These are phyloP conservation scores for Exophiala aquamarina DNA, from an alignment of 2,329 filamentous ascomycete species.

Conservation along the genomic window DNA sequence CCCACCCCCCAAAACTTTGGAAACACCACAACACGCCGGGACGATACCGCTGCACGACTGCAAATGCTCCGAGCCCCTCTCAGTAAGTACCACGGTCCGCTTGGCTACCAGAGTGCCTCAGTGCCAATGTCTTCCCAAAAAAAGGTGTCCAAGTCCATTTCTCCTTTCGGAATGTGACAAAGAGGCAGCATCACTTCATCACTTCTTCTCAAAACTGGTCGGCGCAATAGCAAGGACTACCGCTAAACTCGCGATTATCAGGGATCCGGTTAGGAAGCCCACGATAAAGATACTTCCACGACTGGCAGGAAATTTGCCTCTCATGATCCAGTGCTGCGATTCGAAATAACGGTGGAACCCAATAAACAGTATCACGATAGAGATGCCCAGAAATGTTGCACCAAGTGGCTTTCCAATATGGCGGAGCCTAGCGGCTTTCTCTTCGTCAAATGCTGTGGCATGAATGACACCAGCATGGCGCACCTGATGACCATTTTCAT, in stretches of 20 bases:
- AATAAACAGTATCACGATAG: constrained; percentile 60
- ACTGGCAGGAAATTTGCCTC: constrained; percentile 65
- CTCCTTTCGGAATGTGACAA: too few species aligned
- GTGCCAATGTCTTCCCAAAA: too few species aligned
- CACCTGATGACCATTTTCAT: constrained; percentile 25
- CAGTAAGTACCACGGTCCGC: too few species aligned
- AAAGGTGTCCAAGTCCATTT: too few species aligned
- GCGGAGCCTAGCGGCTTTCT: constrained; percentile 39
- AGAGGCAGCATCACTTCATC: too few species aligned
- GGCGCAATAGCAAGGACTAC: constrained; percentile 60
- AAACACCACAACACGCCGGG: too few species aligned
- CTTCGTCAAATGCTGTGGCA: constrained; percentile 24
- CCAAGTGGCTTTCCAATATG: constrained; percentile 62
- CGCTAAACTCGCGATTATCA: constrained; percentile 61
- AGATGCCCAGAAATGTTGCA: constrained; percentile 63
- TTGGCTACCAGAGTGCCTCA: too few species aligned
- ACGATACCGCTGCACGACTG: too few species aligned
- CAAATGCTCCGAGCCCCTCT: too few species aligned
- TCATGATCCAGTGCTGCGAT: constrained; percentile 65
- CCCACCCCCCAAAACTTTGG: too few species aligned
- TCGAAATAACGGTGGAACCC: constrained; percentile 68
- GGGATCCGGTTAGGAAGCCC: constrained; percentile 52
- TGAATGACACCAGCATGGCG: constrained; percentile 17
- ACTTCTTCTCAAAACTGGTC: constrained; percentile 39
- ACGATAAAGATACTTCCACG: constrained; percentile 63